Evolutionary conservation across 106 monocot genomes (phyloP).

Genomic region (Allium cepa): DNA sequence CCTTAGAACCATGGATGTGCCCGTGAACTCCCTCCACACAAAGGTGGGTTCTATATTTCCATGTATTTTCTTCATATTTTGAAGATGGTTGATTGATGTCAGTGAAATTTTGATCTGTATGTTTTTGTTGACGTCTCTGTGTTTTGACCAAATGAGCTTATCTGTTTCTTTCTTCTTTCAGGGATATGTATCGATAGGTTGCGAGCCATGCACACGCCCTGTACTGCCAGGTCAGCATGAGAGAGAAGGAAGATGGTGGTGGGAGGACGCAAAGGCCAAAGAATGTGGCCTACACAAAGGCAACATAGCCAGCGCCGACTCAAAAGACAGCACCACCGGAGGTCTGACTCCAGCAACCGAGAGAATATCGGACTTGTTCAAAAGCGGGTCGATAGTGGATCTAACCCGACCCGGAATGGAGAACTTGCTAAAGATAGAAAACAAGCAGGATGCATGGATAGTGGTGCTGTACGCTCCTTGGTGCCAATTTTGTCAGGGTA

Average conservation of each 20-base stretch:
- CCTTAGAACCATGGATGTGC: slow-evolving; percentile 84
- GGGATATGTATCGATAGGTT: slow-evolving; percentile 94
- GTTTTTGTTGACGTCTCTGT: too few species aligned
- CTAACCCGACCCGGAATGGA: slow-evolving; percentile 73
- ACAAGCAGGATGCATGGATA: slow-evolving; percentile 68
- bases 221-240: slow-evolving; percentile 95
- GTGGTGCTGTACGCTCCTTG: slow-evolving; percentile 95
- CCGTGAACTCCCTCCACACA: slow-evolving; percentile 60
- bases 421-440: slow-evolving; percentile 71
- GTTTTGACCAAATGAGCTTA: too few species aligned
- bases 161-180: slow-evolving; percentile 11
- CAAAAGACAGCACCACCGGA: slow-evolving; percentile 1
- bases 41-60: too few species aligned
- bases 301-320: slow-evolving; percentile 42
- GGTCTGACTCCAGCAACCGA: slow-evolving; percentile 12
- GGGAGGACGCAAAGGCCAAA: slow-evolving; percentile 97
- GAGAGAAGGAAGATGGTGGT: slow-evolving; percentile 99
- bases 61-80: too few species aligned
- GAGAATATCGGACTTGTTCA: slow-evolving; percentile 39
- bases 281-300: slow-evolving; percentile 98
- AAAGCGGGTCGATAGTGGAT: slow-evolving; percentile 38
- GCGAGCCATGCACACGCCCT: slow-evolving; percentile 93
- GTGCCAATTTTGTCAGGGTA: slow-evolving; percentile 92
- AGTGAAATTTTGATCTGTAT: too few species aligned
- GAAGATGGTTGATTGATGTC: too few species aligned